Evolutionary conservation across 106 monocot species (phyloP).

Genomic region (Phalaenopsis equestris): DNA sequence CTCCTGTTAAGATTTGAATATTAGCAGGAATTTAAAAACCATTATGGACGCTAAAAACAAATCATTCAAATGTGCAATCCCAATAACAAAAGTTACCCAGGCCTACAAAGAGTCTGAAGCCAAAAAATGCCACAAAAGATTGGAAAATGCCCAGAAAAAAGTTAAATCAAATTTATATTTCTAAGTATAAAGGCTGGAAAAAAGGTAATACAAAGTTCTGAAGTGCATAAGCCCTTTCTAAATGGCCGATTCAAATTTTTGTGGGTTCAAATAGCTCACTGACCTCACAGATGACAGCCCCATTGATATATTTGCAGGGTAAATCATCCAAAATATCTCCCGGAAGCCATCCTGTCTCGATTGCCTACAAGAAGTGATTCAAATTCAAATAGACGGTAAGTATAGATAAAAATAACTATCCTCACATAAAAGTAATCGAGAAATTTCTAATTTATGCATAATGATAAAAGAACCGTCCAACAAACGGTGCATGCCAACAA

Average conservation of each 20-base stretch:
- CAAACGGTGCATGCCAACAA: not conserved
- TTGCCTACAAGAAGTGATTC: slow-evolving; percentile 44
- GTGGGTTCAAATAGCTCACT: slow-evolving; percentile 7
- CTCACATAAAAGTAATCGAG: not conserved
- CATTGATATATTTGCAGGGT: slow-evolving; percentile 76
- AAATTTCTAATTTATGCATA: not conserved
- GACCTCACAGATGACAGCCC: slow-evolving; percentile 82
- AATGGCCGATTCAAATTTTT: not conserved
- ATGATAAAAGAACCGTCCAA: not conserved
- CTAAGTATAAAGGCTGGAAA: not conserved
- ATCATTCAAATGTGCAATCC: not conserved
- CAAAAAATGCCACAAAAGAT: not conserved
- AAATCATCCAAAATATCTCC: slow-evolving; percentile 94
- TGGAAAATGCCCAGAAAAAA: not conserved
- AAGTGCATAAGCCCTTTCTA: not conserved
- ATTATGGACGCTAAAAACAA: not conserved
- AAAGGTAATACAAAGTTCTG: not conserved
- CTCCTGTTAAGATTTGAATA: not conserved
- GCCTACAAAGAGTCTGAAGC: not conserved
- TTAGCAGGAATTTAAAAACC: not conserved
- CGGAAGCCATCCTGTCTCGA: slow-evolving; percentile 81
- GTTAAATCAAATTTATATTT: not conserved
- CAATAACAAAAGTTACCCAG: not conserved
- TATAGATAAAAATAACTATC: not conserved
- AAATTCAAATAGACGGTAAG: not conserved